These are phyloP conservation scores for Symbiodinium natans DNA, from an alignment of 73 alveolate species.

Conservation along the genomic window DNA sequence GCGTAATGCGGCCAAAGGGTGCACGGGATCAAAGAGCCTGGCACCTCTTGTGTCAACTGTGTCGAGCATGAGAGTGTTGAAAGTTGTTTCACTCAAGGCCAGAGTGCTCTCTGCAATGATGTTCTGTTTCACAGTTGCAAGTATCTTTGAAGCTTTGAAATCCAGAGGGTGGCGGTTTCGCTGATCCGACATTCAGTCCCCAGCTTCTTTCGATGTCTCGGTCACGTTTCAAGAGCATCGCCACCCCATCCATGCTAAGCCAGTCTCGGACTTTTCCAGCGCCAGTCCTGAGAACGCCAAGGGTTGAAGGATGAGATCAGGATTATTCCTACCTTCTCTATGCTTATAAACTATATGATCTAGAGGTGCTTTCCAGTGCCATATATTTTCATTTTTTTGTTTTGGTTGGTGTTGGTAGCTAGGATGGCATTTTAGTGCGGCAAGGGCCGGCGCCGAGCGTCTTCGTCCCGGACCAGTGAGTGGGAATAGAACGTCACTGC, in stretches of 20 bases:
- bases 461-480: background rate
- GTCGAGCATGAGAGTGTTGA: background rate
- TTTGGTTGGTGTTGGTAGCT: no score
- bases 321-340: no score
- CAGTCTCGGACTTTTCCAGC: slow-evolving; percentile 17
- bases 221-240: background rate
- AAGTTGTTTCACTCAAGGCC: background rate
- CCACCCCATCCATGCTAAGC: background rate
- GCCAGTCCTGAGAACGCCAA: slow-evolving; percentile 4
- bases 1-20: background rate
- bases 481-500: background rate
- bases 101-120: background rate
- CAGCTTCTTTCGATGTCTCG: no score
- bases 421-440: background rate
- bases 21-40: background rate
- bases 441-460: background rate
- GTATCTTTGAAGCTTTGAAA: background rate
- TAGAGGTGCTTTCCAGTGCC: no score
- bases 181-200: no score
- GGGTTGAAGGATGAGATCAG: background rate
- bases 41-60: no score
- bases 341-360: no score
- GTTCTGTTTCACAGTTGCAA: background rate
- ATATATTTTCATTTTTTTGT: no score
- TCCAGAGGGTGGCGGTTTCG: background rate